A percentile compares a stretch with the other conserved stretches of the same genome.
Evolutionary conservation across 352 stramenopile genomes (phyloP).

Genomic region (Thalassiosira livingstoniorum): DNA sequence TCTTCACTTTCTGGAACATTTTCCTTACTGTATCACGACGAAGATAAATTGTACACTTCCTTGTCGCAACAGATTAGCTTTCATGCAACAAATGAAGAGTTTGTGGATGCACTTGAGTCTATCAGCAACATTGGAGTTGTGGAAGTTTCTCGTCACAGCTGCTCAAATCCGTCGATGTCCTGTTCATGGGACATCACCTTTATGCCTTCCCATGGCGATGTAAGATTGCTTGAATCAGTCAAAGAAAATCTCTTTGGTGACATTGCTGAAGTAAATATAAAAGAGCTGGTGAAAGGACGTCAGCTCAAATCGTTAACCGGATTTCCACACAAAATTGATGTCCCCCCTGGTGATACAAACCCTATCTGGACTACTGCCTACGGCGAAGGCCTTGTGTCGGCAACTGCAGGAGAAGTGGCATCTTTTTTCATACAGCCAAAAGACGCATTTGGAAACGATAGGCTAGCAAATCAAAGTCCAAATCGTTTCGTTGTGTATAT

Average conservation of each 20-base stretch:
- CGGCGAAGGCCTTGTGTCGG: conserved; percentile 88
- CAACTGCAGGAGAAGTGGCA: conserved; percentile 88
- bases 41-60: conserved; percentile 21
- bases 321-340: conserved; percentile 89
- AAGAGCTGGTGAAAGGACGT: conserved; percentile 64
- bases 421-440: conserved; percentile 94
- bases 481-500: conserved; percentile 68
- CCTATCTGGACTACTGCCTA: conserved; percentile 72
- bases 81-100: conserved; percentile 71
- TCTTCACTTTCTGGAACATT: conserved; percentile 84
- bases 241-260: conserved; percentile 64
- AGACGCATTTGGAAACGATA: conserved; percentile 92
- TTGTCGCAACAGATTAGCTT: conserved; percentile 85
- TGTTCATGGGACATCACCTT: conserved; percentile 84
- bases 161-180: conserved; percentile 54
- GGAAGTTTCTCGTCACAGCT: conserved; percentile 54
- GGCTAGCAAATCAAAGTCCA: conserved; percentile 52
- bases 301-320: conserved; percentile 85
- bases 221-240: conserved; percentile 59
- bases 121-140: conserved; percentile 68
- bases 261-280: conserved; percentile 60
- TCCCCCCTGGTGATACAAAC: conserved; percentile 76
- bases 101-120: conserved; percentile 84
- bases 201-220: conserved; percentile 57
- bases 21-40: conserved; percentile 77